Base-by-base conservation (phyloP, 441 rosid species). In the Adansonia madagascariensis region DNA sequence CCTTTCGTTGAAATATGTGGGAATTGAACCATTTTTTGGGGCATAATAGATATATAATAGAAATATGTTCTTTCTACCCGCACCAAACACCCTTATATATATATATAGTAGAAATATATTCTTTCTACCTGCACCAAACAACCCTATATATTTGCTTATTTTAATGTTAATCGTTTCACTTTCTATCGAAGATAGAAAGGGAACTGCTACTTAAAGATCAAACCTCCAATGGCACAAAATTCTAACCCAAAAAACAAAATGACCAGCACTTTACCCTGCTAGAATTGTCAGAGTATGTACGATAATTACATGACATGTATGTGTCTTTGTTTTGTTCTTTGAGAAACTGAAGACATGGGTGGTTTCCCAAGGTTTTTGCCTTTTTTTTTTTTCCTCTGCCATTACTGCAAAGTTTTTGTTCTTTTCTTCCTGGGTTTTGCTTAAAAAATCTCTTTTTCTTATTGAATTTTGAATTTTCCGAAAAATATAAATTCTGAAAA, bases 351-450 rank as follows among this genome's bases (percentile, higher is more conserved):
- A 20, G 8, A 15, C 77, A 44, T 62, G 70, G 47, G 49, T 61
- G 35, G 66, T 41, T 65, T 18, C 59, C 69, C 59, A 74, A 62
- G 44, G 59, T n/a, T 2, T 2, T 35, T 35, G 1, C 2, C 0
- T 24, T 12, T 47, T 17, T n/a, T 43, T 47, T 17, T n/a, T 43
- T 17, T 12, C 20, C 73, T 11, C 56, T 47, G 24, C 12, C 2
- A 14, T 49, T 27, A 24, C 74, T 22, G 49, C n/a, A 55, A 73
- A 73, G 20, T 20, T 43, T 14, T 22, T 61, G 27, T 24, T 20
- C 6, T 12, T 75, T 22, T 15, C 70, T 50, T 75, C 49, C 60
- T 50, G 63, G 2, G 57, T 79, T 66, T 43, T 41, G n/a, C 17
- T 57, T 44, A 75, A 78, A 77, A 47, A 8, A 1, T 66, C 18